Conservation (phyloP, 2,329 filamentous ascomycete species). For the Botryotinia calthae region DNA sequence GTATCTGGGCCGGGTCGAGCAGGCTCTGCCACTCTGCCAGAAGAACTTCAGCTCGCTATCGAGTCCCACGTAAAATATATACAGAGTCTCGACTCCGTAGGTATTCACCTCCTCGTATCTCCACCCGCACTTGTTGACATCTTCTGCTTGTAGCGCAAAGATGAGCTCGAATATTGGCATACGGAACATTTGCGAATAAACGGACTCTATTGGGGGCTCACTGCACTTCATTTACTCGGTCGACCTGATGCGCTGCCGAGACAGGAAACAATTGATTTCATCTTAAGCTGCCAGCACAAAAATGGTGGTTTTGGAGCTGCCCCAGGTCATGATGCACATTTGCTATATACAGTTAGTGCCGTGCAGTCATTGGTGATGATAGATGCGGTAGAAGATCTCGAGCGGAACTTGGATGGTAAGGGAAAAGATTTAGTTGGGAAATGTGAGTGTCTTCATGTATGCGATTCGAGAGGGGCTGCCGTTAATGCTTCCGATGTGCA, state of each 20-base stretch:
- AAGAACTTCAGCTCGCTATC: slow-evolving; percentile 38
- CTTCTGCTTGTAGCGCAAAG: slow-evolving; percentile 61
- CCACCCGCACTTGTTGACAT: slow-evolving; percentile 34
- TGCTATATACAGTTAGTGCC: slow-evolving; percentile 93
- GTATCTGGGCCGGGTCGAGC: slow-evolving; percentile 38
- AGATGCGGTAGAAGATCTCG: slow-evolving; percentile 80
- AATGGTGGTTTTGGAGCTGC: slow-evolving; percentile 91
- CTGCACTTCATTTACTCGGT: slow-evolving; percentile 79
- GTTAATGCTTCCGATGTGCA: slow-evolving; percentile 34
- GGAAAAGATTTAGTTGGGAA: slow-evolving; percentile 72
- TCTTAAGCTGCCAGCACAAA: slow-evolving; percentile 89
- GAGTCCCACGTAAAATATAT: slow-evolving; percentile 82
- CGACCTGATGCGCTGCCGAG: slow-evolving; percentile 79
- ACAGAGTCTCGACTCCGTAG: slow-evolving; percentile 81
- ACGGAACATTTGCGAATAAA: slow-evolving; percentile 95
- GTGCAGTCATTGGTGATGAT: slow-evolving; percentile 89
- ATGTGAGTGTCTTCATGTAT: slow-evolving; percentile 59
- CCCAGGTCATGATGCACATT: slow-evolving; percentile 90
- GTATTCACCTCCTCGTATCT: slow-evolving; percentile 38
- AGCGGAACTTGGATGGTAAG: slow-evolving; percentile 49
- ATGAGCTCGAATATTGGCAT: slow-evolving; percentile 96
- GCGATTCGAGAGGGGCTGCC: slow-evolving; percentile 20
- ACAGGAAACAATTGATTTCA: slow-evolving; percentile 80
- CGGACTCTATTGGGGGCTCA: slow-evolving; percentile 95
- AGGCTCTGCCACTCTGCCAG: slow-evolving; percentile 29